Evolutionary conservation across 306 rosid species (phyloP), one percentile per base, ranked within the genome.

Genomic region (Coriaria nepalensis): DNA sequence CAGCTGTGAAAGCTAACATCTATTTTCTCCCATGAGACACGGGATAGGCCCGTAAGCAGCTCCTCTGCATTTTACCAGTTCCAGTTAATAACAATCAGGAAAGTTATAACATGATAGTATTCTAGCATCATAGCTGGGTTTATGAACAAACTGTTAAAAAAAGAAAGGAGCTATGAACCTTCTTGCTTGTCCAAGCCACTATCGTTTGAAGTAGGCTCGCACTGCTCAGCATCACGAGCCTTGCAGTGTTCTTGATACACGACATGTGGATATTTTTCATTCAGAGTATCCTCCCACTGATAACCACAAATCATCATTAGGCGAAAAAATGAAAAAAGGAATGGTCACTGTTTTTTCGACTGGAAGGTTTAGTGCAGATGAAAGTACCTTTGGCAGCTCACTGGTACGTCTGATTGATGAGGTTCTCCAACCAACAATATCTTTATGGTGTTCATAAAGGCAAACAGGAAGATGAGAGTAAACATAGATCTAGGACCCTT

Each of bases 401-500:
- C 56, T 63, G 40, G 71, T 63, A 33, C 94, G 80, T 59, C 98
- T 68, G 62, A 92, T 92, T 47, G 72, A 67, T 41, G 98, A 77
- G 56, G 98, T 92, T 82, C 96, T 86, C 98, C 98, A 92, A 64
- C 98, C 98, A 53, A 92, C 98, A 45, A 92, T 78, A 72, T 85
- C 97, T 90, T 56, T 39, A 58, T 2, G 32, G 20, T 48, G n/a
- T 36, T 67, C 15, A 45, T 81, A 54, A 78, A 40, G 67, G 77
- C 59, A 64, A 68, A 64, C 75, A 71, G 37, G 35, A 45, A 43
- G 10, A 47, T 9, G 47, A 35, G n/a, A 56, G 45, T 13, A 13
- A 50, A 59, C 34, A 53, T 43, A 13, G 12, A 47, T 46, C 47
- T 9, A 13, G n/a, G 50, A 44, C 41, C 33, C n/a, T 38, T 57